Percentiles rank a stretch among this genome's conserved stretches.
Evolutionary conservation across 306 rosid species (phyloP).

Genomic region (Prunus kanzakura): DNA sequence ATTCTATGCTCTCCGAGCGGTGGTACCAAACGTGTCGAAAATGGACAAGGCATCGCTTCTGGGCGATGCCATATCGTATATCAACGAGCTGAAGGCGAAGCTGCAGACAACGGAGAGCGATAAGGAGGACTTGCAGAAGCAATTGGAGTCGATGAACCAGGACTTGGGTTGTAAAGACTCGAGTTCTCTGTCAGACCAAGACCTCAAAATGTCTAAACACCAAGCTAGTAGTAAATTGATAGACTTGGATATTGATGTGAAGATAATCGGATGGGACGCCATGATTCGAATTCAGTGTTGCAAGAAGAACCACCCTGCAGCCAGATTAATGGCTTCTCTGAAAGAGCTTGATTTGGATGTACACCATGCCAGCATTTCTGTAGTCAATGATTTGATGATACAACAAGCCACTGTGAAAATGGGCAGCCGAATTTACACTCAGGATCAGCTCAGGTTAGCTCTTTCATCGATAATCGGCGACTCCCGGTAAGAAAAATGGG

Average conservation of each 20-base stretch:
- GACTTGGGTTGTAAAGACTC: slow-evolving; percentile 31
- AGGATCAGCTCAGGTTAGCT: slow-evolving; percentile 78
- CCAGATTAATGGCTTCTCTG: slow-evolving; percentile 78
- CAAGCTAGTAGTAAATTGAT: slow-evolving; percentile 18
- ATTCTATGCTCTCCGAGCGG: slow-evolving; percentile 90
- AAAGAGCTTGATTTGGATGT: slow-evolving; percentile 89
- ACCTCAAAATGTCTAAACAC: slow-evolving; percentile 21
- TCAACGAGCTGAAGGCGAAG: slow-evolving; percentile 73
- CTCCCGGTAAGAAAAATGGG: slow-evolving; percentile 18
- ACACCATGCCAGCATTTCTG: slow-evolving; percentile 88
- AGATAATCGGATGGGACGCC: slow-evolving; percentile 92
- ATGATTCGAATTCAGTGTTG: slow-evolving; percentile 84
- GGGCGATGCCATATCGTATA: slow-evolving; percentile 85
- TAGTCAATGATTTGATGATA: slow-evolving; percentile 88
- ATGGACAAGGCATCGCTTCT: slow-evolving; percentile 97
- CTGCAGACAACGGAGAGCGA: slow-evolving; percentile 55
- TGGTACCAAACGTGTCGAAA: slow-evolving; percentile 90
- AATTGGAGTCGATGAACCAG: slow-evolving; percentile 54
- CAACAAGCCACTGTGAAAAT: slow-evolving; percentile 93
- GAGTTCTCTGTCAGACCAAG: slow-evolving; percentile 32
- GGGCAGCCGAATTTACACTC: slow-evolving; percentile 82
- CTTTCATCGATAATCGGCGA: slow-evolving; percentile 61
- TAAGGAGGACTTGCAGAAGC: slow-evolving; percentile 61
- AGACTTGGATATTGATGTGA: slow-evolving; percentile 80
- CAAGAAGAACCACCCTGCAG: slow-evolving; percentile 90